These are phyloP conservation scores for Salix exigua DNA, from an alignment of 345 rosid species.

Conservation along the genomic window DNA sequence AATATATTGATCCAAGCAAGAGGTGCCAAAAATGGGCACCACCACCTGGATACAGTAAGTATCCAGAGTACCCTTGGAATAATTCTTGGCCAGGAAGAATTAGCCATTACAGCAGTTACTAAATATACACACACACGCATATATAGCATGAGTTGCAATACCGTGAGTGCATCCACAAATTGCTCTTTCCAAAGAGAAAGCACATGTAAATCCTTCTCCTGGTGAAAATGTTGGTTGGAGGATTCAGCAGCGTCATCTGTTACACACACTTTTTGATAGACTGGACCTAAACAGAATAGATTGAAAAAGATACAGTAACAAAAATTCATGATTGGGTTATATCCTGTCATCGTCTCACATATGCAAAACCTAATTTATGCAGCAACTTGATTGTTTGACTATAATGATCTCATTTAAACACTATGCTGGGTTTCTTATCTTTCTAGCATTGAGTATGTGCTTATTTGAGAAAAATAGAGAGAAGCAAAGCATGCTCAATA, in stretches of 20 bases:
- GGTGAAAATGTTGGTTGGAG: constrained; percentile 28
- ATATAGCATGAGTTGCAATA: constrained; percentile 17
- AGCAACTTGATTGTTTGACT: background rate
- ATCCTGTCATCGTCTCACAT: too few species aligned
- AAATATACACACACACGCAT: background rate
- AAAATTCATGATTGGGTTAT: background rate
- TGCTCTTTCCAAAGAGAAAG: constrained; percentile 70
- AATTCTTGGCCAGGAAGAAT: background rate
- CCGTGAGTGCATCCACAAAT: constrained; percentile 63
- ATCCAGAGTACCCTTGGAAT: background rate
- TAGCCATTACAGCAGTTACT: background rate
- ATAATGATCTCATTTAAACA: too few species aligned
- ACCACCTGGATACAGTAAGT: background rate
- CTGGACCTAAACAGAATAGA: constrained; percentile 31
- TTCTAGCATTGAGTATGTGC: background rate
- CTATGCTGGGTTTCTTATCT: background rate
- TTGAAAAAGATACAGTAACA: background rate
- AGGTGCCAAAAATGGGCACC: background rate
- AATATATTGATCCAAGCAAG: background rate
- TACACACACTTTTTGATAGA: constrained; percentile 45
- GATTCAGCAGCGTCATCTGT: constrained; percentile 37
- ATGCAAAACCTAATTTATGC: background rate
- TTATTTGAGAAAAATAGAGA: too few species aligned
- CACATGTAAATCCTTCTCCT: constrained; percentile 32
- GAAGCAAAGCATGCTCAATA: background rate